phyloP scores from a whole-genome alignment of 2,329 filamentous ascomycete genomes.

The Cytospora leucostoma region DNA sequence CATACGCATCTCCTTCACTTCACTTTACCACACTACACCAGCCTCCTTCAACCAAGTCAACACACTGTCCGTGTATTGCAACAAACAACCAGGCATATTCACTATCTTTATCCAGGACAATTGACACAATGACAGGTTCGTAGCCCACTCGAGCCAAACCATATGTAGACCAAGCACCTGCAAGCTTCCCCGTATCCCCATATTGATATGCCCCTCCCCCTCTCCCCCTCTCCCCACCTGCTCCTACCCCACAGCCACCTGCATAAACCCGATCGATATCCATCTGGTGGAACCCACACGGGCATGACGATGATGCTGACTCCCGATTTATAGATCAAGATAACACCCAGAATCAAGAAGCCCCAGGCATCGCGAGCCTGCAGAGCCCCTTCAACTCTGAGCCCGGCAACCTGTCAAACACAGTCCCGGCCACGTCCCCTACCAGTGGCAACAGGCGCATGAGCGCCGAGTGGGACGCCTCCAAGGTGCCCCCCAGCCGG shows the following conservation, averaged over 20 bases:
- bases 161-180: no score
- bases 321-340: constrained; percentile 19
- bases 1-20: background rate
- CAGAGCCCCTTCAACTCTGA: constrained; percentile 17
- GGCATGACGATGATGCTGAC: background rate
- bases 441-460: constrained; percentile 37
- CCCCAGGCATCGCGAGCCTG: constrained; percentile 29
- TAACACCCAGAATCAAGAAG: constrained; percentile 32
- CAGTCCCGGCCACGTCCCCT: constrained; percentile 37
- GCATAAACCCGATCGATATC: background rate
- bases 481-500: constrained; percentile 66
- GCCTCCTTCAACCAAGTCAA: background rate
- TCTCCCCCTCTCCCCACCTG: background rate
- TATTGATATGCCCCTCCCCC: background rate
- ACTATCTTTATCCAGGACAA: background rate
- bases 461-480: constrained; percentile 59
- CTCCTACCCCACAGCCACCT: background rate
- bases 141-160: background rate
- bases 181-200: constrained; percentile 7
- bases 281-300: background rate
- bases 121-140: constrained; percentile 23
- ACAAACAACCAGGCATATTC: background rate
- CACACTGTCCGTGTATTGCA: background rate
- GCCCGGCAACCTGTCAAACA: constrained; percentile 23
- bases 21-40: background rate